Evolutionary conservation across 1,284 basidiomycete genomes (phyloP).

Genomic region (Exobasidium rhododendri): DNA sequence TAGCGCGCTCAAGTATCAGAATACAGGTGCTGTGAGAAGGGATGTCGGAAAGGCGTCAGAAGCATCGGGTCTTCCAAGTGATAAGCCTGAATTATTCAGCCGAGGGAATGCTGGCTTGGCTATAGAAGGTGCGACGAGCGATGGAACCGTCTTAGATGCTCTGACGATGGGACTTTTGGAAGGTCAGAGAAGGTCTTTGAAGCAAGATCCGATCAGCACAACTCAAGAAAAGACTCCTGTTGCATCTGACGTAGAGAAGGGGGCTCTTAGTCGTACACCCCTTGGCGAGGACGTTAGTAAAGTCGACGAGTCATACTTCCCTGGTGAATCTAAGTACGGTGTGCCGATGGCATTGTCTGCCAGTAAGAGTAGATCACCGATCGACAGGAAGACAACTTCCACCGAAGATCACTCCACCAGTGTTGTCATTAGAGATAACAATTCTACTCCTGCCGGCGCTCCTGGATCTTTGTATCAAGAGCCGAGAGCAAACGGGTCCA

Average conservation of each 20-base stretch:
- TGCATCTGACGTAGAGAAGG: neutral
- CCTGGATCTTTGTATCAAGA: conserved; percentile 10
- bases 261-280: neutral
- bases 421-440: neutral
- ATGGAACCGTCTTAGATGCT: neutral
- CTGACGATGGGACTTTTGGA: neutral
- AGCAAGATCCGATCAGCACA: no score
- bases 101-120: neutral
- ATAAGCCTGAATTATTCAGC: neutral
- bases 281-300: neutral
- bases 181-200: neutral
- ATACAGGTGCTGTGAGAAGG: neutral
- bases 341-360: neutral
- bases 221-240: neutral
- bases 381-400: neutral
- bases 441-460: neutral
- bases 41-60: neutral
- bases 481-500: conserved; percentile 1
- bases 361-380: neutral
- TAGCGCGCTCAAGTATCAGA: neutral
- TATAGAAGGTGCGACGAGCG: neutral
- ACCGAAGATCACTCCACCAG: neutral
- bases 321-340: neutral
- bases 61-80: neutral
- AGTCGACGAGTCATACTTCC: neutral